Base-by-base conservation (phyloP, 2,329 filamentous ascomycete genomes). In the Thelonectria discophora region DNA sequence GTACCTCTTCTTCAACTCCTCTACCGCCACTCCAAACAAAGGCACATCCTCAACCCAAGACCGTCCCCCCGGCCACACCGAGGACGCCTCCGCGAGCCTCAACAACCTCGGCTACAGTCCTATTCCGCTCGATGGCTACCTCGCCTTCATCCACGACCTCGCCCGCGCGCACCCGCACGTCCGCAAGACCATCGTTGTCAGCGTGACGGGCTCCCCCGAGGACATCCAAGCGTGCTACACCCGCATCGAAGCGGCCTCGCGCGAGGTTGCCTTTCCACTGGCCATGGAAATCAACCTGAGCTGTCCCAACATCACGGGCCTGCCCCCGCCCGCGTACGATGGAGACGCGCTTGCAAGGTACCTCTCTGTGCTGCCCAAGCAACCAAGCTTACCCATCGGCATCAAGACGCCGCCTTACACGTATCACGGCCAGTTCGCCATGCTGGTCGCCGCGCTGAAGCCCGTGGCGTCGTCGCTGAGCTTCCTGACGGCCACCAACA, bases 391-490 rank as follows among this genome's bases (percentile, higher is more conserved):
- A 15, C 75, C 82, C 2, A 66, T 81, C 10, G 91, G 91, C 0
- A 80, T 94, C 65, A 94, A 94, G 72, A 89, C 87, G 1, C 91
- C 91, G 5, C 91, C 91, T 0, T 94, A 92, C 69, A 94, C 90
- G 0, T 86, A 93, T 71, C 77, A 83, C 0, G 85, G 81, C 0
- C 87, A 94, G 71, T 94, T 90, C 72, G 72, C 78, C 0, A 80
- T 78, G 17, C 75, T 94, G 13, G 73, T 87, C 2, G 64, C 74
- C 0, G 84, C 87, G 0, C 75, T 93, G 6, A 66, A 2, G 66
- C 67, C 9, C 63, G 70, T n/a, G 61, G 65, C 63, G 8, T 69
- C 64, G 0, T 72, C 69, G 1, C 56, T 92, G 1, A 84, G 82
- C 45, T 94, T 94, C 75, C 81, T 94, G 65, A 93, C 91, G 0